Evolutionary conservation across 1,284 basidiomycete species (phyloP), one percentile per base, ranked within the genome.

Genomic region (Pascua sp.): DNA sequence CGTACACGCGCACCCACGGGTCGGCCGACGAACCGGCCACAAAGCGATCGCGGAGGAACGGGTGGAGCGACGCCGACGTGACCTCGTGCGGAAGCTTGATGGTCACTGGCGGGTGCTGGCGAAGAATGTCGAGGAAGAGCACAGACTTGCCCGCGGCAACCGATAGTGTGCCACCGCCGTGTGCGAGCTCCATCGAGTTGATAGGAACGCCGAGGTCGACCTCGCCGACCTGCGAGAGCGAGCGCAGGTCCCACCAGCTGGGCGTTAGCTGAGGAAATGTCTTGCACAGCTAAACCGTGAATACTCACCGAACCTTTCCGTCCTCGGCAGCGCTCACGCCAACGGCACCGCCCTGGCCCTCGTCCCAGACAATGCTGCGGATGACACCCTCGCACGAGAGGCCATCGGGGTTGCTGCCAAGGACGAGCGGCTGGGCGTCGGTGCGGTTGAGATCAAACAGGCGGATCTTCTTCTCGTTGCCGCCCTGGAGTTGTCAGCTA

Each of bases 211-310:
- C 81, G 67, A 97, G 89, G 15, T 82, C 81, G 55, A 95, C 78
- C 55, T 83, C 84, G 45, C 85, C 87, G 11, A 86, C 86, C 60
- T 90, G 79, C 54, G 83, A 81, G 49, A 87, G 82, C 32, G 88
- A 88, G 51, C 91, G 84, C 38, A 94, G 79, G 79, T 98, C 95
- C 95, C 95, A 98, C 94, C 94, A 98, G 69, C 91, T 93, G 57
- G 2, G 13, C 15, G 56, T 61, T 42, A 60, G 49, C n/a, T 47
- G 17, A 8, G 1, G 1, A 13, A 11, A 40, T n/a, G 12, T 13
- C n/a, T 0, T 11, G 36, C 16, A 15, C 42, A 41, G 8, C 24
- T 46, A 17, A 49, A 37, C 2, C 24, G 49, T 43, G 39, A 37
- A 17, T 8, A 73, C 87, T 70, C 70, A 94, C 89, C 92, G 90